Evolutionary conservation across 768 basidiomycete genomes (phyloP), one percentile per base, ranked within the genome.

Genomic region (Auricularia cornea): DNA sequence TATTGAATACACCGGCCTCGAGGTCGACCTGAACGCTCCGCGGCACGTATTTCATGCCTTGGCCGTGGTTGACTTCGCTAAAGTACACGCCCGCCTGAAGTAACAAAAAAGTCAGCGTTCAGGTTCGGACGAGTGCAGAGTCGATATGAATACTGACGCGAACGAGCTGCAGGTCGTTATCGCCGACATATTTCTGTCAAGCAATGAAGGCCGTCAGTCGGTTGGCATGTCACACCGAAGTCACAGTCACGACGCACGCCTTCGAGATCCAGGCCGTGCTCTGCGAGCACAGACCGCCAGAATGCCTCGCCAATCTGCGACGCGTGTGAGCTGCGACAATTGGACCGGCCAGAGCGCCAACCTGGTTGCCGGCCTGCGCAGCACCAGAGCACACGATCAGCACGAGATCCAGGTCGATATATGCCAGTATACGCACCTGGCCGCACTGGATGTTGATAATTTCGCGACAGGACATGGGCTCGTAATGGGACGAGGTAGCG

Each of bases 21-120:
- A 98, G 79, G 79, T 98, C 95, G 67, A 97, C 77, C 72, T 94
- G 93, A 3, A 97, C 83, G 64, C 90, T 90, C 38, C 95, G 83
- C 12, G 95, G 95, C 6, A 98, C 91, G 67, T 90, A 95, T 76
- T 92, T 92, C 62, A 82, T 76, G 14, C 73, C 72, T 1, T 84
- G 26, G 31, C 64, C 61, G 2, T 41, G 33, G 51, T 62, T 62
- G 12, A 93, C 79, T 72, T 92, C 89, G 12, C 80, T 83, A 71
- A 95, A 94, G 75, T 92, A 95, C 5, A 92, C 90, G 28, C 85
- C 86, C 64, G 86, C 85, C 90, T 92, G 63, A 11, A 23, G 48
- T 30, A 26, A 16, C n/a, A n/a, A n/a, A n/a, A n/a, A n/a, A n/a
- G n/a, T n/a, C n/a, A n/a, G n/a, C n/a, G n/a, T n/a, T n/a, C n/a